Evolutionary conservation across 116 monocot genomes (phyloP).

Genomic region (Phalaenopsis hybrid): DNA sequence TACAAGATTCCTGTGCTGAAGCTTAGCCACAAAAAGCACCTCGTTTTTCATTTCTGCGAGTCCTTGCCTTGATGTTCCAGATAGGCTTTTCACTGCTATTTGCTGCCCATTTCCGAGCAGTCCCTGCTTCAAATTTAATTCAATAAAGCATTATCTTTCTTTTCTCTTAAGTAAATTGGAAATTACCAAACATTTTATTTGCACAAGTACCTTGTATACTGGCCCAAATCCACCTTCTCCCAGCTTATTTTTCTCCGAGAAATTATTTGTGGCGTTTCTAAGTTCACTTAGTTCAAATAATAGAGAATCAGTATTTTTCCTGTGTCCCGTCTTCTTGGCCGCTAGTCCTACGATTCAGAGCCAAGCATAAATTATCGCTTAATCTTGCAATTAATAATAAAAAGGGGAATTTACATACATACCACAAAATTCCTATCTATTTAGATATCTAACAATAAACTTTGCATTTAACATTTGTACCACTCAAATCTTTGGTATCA

Average conservation of each 20-base stretch:
- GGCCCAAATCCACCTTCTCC: constrained; percentile 6
- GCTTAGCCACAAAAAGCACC: too few relatives aligned
- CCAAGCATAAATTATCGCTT: not conserved
- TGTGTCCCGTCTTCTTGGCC: not conserved
- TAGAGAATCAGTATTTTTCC: not conserved
- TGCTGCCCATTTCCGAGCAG: constrained; percentile 18
- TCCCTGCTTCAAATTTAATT: constrained; percentile 11
- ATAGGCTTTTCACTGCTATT: constrained; percentile 30
- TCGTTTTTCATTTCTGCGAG: constrained; percentile 16
- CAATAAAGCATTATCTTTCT: not conserved
- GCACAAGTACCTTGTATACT: not conserved
- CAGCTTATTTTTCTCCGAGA: not conserved
- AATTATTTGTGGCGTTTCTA: not conserved
- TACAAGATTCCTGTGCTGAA: too few relatives aligned
- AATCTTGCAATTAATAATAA: not conserved
- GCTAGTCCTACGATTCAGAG: not conserved
- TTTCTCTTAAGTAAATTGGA: not conserved
- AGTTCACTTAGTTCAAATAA: not conserved
- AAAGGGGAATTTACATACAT: too few relatives aligned
- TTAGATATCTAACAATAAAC: too few relatives aligned
- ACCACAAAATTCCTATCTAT: too few relatives aligned
- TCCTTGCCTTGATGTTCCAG: constrained; percentile 23
- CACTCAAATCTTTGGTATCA: too few relatives aligned
- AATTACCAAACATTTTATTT: not conserved
- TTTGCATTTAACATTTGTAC: too few relatives aligned